Conservation (phyloP, 2,329 filamentous ascomycete genomes). For the Basipetospora chlamydospora region DNA sequence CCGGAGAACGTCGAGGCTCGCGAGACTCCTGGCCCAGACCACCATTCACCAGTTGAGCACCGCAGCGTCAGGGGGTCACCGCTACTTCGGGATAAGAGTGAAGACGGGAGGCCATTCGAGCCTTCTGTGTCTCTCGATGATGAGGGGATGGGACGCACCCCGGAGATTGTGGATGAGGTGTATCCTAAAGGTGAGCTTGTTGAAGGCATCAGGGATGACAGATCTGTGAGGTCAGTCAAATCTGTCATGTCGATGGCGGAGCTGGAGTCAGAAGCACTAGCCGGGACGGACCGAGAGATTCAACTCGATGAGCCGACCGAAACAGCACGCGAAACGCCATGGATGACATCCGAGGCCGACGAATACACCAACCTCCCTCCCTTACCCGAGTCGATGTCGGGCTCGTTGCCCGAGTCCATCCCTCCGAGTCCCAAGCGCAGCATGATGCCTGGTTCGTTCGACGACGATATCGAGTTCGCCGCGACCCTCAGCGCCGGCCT, state of each 20-base stretch:
- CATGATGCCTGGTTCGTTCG: constrained; percentile 46
- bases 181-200: neutral
- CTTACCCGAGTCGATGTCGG: neutral
- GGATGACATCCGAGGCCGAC: neutral
- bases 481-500: constrained; percentile 55
- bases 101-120: no score
- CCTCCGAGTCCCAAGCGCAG: neutral
- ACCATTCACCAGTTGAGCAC: no score
- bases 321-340: no score
- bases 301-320: constrained; percentile 6
- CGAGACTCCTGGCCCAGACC: no score
- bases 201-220: neutral
- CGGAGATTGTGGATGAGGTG: neutral
- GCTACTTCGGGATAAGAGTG: no score
- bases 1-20: no score
- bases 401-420: constrained; percentile 1
- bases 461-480: constrained; percentile 53
- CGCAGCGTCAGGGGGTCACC: no score
- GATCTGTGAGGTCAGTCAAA: no score
- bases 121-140: no score
- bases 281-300: no score
- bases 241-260: no score
- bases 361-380: neutral
- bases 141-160: neutral
- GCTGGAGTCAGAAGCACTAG: no score